These are phyloP conservation scores for Aspergillus biplanus DNA, from an alignment of 495 filamentous ascomycete species.

Conservation along the genomic window DNA sequence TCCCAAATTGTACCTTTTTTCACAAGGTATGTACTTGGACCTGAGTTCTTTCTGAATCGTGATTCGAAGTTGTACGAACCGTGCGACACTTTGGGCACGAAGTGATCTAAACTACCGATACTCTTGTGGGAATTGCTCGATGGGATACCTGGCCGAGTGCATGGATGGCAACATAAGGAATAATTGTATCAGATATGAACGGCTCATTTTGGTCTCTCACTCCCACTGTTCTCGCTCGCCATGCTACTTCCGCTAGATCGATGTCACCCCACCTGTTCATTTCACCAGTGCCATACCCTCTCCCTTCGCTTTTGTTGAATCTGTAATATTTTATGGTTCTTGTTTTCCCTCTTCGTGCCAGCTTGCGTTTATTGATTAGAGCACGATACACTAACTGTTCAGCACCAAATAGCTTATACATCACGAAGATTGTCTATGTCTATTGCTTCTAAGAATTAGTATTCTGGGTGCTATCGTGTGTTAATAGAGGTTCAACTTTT, in stretches of 20 bases:
- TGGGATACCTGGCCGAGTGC: no score
- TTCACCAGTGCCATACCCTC: no score
- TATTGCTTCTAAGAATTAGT: background rate
- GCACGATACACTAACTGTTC: conserved; percentile 6
- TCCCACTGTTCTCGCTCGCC: no score
- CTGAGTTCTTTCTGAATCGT: conserved; percentile 4
- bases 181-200: no score
- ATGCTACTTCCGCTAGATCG: no score
- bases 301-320: no score
- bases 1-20: conserved; percentile 21
- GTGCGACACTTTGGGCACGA: background rate
- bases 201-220: no score
- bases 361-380: background rate
- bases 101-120: no score
- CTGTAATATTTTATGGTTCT: background rate
- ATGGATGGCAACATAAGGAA: no score
- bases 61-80: conserved; percentile 1
- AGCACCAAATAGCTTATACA: conserved; percentile 12
- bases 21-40: conserved; percentile 20
- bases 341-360: background rate
- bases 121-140: no score
- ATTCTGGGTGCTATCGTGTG: background rate
- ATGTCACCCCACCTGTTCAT: no score
- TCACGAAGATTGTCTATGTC: background rate
- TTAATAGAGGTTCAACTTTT: conserved; percentile 6